phyloP scores from a whole-genome alignment of 345 rosid genomes.

The Populus pruinosa region DNA sequence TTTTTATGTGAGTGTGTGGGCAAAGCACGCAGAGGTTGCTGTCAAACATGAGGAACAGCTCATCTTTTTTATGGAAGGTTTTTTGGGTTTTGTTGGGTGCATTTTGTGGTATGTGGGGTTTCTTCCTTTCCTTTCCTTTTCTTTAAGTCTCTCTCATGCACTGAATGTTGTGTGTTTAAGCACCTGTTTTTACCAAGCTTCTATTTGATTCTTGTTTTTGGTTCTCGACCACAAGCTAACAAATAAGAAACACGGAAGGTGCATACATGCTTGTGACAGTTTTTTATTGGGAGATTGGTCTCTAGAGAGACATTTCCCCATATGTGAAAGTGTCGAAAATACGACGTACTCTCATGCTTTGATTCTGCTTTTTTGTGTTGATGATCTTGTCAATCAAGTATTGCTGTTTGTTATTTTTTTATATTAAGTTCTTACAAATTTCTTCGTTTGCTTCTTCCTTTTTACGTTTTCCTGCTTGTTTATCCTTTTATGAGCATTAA shows the following conservation, averaged over 20 bases:
- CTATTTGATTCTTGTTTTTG: conserved; percentile 16
- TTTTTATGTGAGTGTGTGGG: conserved; percentile 22
- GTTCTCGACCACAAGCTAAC: conserved; percentile 9
- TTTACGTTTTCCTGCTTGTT: too few species aligned
- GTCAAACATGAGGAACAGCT: conserved; percentile 48
- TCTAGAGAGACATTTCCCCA: conserved; percentile 9
- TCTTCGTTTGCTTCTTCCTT: too few species aligned
- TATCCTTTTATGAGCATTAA: neutral
- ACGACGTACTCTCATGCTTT: conserved; percentile 11
- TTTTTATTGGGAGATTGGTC: neutral
- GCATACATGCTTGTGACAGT: conserved; percentile 15
- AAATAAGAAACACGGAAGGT: neutral
- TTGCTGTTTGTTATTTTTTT: neutral
- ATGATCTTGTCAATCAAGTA: conserved; percentile 7
- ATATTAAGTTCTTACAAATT: too few species aligned
- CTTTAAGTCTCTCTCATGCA: conserved; percentile 15
- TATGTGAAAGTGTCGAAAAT: conserved; percentile 12
- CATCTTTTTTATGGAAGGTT: conserved; percentile 37
- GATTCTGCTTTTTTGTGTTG: neutral
- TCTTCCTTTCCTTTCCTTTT: conserved; percentile 23
- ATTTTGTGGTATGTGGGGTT: conserved; percentile 37
- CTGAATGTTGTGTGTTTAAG: conserved; percentile 15
- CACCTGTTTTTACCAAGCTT: conserved; percentile 12
- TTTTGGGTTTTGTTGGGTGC: conserved; percentile 30
- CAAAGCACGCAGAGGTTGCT: conserved; percentile 26